phyloP scores from a whole-genome alignment of 2,329 filamentous ascomycete genomes.

The Hypomyces rosellus region DNA sequence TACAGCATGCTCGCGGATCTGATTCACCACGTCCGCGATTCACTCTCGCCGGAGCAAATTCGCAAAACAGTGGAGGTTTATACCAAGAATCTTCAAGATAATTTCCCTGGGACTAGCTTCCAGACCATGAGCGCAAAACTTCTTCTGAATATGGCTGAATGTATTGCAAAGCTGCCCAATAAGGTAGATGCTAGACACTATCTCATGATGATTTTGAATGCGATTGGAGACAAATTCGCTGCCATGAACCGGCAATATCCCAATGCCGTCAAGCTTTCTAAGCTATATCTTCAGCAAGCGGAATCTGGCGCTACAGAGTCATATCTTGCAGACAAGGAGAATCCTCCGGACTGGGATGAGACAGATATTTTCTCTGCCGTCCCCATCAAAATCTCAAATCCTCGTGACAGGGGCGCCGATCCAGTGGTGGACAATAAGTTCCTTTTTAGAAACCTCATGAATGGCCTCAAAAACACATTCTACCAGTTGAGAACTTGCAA shows the following conservation, averaged over 20 bases:
- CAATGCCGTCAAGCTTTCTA: constrained; percentile 90
- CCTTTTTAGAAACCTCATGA: constrained; percentile 92
- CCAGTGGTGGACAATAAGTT: constrained; percentile 97
- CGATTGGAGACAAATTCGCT: constrained; percentile 96
- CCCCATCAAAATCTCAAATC: constrained; percentile 91
- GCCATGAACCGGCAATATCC: constrained; percentile 95
- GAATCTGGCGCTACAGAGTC: constrained; percentile 60
- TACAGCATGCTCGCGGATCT: constrained; percentile 98
- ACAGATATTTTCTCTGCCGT: constrained; percentile 95
- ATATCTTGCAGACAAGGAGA: constrained; percentile 75
- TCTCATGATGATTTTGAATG: constrained; percentile 93
- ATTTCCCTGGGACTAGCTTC: constrained; percentile 95
- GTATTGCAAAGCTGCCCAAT: constrained; percentile 87
- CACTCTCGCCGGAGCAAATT: constrained; percentile 84
- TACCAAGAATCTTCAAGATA: constrained; percentile 90
- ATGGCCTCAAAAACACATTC: constrained; percentile 92
- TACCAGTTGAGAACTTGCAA: constrained; percentile 93
- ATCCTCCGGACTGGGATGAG: constrained; percentile 90
- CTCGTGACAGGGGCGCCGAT: constrained; percentile 79
- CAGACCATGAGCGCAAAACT: constrained; percentile 99
- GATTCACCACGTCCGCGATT: constrained; percentile 92
- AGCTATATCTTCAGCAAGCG: constrained; percentile 65
- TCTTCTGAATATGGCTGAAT: constrained; percentile 95
- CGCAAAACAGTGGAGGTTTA: constrained; percentile 95
- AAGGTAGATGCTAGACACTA: constrained; percentile 94